Conservation (phyloP, 2,329 filamentous ascomycete species). For the Trichoderma harzianum region DNA sequence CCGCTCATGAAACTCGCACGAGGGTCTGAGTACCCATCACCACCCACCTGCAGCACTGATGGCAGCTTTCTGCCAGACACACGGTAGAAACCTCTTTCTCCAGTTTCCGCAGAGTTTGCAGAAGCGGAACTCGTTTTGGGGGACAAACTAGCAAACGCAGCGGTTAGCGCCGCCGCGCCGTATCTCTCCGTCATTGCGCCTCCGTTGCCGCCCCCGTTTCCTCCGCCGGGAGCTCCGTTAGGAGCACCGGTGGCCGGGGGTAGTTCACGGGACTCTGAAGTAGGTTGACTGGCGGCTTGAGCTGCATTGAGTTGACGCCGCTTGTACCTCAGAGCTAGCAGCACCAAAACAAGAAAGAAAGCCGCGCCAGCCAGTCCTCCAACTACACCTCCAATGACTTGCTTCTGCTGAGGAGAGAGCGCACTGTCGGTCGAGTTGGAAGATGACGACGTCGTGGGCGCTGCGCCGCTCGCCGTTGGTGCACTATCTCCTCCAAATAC, state of each 20-base stretch:
- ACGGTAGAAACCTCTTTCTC: slow-evolving; percentile 60
- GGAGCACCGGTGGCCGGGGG: slow-evolving; percentile 23
- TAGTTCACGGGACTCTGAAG: slow-evolving; percentile 30
- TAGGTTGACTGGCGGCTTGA: slow-evolving; percentile 40
- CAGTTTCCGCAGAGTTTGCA: slow-evolving; percentile 32
- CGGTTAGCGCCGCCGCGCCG: slow-evolving; percentile 40
- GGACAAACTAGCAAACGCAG: slow-evolving; percentile 46
- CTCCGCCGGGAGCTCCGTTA: slow-evolving; percentile 23
- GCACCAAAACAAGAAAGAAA: slow-evolving; percentile 51
- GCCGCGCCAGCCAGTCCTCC: slow-evolving; percentile 58
- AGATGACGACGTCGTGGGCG: slow-evolving; percentile 22
- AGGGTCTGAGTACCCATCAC: slow-evolving; percentile 59
- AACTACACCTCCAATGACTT: slow-evolving; percentile 54
- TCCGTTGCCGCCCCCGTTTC: slow-evolving; percentile 22
- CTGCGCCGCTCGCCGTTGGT: background rate
- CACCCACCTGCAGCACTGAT: slow-evolving; percentile 59
- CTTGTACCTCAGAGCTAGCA: slow-evolving; percentile 55
- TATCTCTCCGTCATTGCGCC: slow-evolving; percentile 47
- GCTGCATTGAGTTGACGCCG: slow-evolving; percentile 45
- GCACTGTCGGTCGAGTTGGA: slow-evolving; percentile 24
- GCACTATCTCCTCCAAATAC: background rate
- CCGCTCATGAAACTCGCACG: slow-evolving; percentile 45
- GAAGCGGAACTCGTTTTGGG: slow-evolving; percentile 36
- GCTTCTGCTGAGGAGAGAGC: slow-evolving; percentile 34
- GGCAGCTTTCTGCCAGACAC: slow-evolving; percentile 63